Conservation (phyloP, 2,329 filamentous ascomycete species). For the Hypoxylon sp. region DNA sequence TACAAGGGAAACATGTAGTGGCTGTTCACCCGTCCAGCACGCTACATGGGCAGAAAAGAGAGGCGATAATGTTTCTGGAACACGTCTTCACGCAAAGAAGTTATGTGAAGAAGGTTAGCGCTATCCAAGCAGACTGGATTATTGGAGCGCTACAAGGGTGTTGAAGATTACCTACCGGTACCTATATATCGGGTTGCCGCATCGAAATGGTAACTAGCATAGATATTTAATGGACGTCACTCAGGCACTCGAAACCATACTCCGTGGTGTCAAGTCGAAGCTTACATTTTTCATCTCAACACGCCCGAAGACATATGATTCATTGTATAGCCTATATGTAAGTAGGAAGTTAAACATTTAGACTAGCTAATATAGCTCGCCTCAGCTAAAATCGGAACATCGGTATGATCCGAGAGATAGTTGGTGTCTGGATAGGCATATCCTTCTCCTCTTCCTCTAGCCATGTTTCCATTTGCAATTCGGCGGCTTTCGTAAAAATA, state of each 20-base stretch:
- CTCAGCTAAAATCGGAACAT: neutral
- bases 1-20: conserved; percentile 71
- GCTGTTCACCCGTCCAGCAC: conserved; percentile 74
- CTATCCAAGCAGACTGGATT: conserved; percentile 72
- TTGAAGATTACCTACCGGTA: neutral
- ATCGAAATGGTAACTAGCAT: neutral
- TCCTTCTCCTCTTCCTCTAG: neutral
- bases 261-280: neutral
- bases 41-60: conserved; percentile 71
- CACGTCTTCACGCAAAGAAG: conserved; percentile 76
- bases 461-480: neutral
- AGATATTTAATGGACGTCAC: neutral
- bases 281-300: neutral
- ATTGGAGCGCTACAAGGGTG: conserved; percentile 56
- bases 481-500: neutral
- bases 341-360: neutral
- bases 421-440: neutral
- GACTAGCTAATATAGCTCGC: neutral
- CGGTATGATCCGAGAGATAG: neutral
- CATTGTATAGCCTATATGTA: neutral
- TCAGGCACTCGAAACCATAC: neutral
- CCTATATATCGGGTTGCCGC: too few relatives aligned
- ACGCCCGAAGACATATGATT: too few relatives aligned
- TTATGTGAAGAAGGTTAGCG: conserved; percentile 75
- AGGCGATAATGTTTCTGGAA: conserved; percentile 77